Conservation (phyloP, 345 rosid species). For the Hibiscus trionum region DNA sequence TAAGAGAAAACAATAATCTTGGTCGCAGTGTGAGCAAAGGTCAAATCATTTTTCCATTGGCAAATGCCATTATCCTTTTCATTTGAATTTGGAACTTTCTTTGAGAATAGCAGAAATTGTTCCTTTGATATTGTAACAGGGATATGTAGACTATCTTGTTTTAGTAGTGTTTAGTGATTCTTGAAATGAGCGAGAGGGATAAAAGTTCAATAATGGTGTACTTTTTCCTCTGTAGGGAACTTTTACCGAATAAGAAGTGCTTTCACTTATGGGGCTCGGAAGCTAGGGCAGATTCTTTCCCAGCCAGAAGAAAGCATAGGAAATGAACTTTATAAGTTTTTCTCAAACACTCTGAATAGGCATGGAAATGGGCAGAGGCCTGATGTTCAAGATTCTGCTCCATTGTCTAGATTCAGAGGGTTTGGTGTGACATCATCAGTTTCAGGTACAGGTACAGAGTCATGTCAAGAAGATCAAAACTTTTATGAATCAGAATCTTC, state of each 20-base stretch:
- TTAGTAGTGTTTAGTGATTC: slow-evolving; percentile 6
- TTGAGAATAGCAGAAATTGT: background rate
- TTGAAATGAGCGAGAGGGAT: background rate
- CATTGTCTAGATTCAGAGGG: slow-evolving; percentile 32
- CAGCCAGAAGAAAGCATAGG: slow-evolving; percentile 45
- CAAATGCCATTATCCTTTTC: background rate
- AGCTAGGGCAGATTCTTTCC: slow-evolving; percentile 59
- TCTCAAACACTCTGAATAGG: slow-evolving; percentile 62
- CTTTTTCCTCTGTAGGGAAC: slow-evolving; percentile 44
- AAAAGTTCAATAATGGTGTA: background rate
- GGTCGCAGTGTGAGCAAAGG: slow-evolving; percentile 99
- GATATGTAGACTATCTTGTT: background rate
- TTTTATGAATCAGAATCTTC: slow-evolving; percentile 27
- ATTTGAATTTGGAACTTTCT: background rate
- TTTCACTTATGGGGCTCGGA: slow-evolving; percentile 80
- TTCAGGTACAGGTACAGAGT: slow-evolving; percentile 23
- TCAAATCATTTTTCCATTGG: slow-evolving; percentile 12
- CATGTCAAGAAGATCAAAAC: slow-evolving; percentile 38
- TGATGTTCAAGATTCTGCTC: slow-evolving; percentile 57
- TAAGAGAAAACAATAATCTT: slow-evolving; percentile 77
- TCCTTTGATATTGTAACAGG: background rate
- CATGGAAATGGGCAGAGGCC: slow-evolving; percentile 81
- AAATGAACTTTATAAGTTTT: slow-evolving; percentile 56
- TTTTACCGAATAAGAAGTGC: slow-evolving; percentile 82
- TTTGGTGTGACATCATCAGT: slow-evolving; percentile 21